Percentiles rank a stretch among this genome's conserved stretches.
phyloP scores from a whole-genome alignment of 371 early-diverging fungal genomes.

The Syncephalastrum sp. region DNA sequence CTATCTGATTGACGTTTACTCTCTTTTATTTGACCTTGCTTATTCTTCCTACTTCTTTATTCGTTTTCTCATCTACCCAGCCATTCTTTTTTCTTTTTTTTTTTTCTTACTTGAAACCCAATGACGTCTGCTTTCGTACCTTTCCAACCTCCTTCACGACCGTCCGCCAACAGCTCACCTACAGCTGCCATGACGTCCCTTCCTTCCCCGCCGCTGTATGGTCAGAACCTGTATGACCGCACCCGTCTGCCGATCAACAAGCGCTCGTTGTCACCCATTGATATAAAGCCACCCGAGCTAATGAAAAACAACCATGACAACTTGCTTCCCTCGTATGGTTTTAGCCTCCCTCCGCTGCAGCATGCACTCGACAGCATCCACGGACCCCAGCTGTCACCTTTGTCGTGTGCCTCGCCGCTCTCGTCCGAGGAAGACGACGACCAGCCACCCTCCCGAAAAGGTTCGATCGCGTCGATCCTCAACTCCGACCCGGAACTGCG shows the following conservation, averaged over 20 bases:
- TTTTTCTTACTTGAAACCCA: neutral
- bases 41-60: slow-evolving; percentile 3
- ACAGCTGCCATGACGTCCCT: slow-evolving; percentile 13
- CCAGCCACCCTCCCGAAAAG: slow-evolving; percentile 21
- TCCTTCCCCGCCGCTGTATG: slow-evolving; percentile 20
- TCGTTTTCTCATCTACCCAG: neutral
- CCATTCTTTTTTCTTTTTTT: slow-evolving; percentile 3
- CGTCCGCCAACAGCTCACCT: slow-evolving; percentile 5
- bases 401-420: slow-evolving; percentile 9
- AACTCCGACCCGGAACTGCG: slow-evolving; percentile 33
- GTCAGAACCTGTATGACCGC: slow-evolving; percentile 3
- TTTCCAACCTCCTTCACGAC: slow-evolving; percentile 10
- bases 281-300: slow-evolving; percentile 3
- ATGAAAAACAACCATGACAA: too few species aligned
- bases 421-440: slow-evolving; percentile 6
- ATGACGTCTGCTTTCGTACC: slow-evolving; percentile 21
- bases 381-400: slow-evolving; percentile 31
- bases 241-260: slow-evolving; percentile 14
- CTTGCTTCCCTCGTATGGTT: slow-evolving; percentile 9
- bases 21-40: slow-evolving; percentile 2
- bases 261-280: neutral
- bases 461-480: slow-evolving; percentile 42
- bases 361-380: slow-evolving; percentile 10
- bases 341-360: slow-evolving; percentile 35
- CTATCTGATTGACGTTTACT: slow-evolving; percentile 3